Base-by-base conservation (phyloP, 2,329 filamentous ascomycete genomes). In the Venturia pyrina region DNA sequence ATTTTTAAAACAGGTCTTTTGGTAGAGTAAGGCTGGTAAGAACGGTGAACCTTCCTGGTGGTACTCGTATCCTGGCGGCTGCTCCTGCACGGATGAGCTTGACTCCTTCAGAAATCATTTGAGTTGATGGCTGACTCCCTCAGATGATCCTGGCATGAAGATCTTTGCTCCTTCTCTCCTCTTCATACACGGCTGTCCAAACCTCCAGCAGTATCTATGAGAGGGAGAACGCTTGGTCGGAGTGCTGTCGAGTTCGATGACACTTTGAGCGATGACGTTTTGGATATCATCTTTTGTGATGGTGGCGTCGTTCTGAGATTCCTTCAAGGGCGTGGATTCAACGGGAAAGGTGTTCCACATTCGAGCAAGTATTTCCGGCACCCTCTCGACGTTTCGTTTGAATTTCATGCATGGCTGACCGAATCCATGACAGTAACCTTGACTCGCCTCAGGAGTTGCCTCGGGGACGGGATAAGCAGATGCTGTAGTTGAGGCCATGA, bases 321-420 rank as follows among this genome's bases (percentile, higher is more conserved):
- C 32, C 5, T 32, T n/a, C 17, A 28, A 34, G 1, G 17, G 32
- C 32, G 5, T 19, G 37, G 53, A 24, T 37, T 34, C 28, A n/a
- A 37, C 1, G 5, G 8, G 11, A 59, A 5, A n/a, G 19, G 4
- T n/a, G 4, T 8, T 37, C 28, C 28, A 13, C 13, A 15, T 37
- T 5, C 48, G 10, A 53, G 11, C 48, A 53, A 53, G 46, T 50
- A 50, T 11, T 37, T 62, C 5, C 11, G 60, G 17, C 15, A 43
- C 10, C 21, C n/a, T 19, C 15, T 62, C 43, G n/a, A 48, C 34
- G 21, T 5, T 48, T 28, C 60, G 37, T 48, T 62, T 44, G 19
- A 43, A 7, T 48, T 44, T 62, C 21, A 17, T 32, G 60, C 60
- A 62, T 48, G 40, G 60, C 60, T 62, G 60, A 62, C 60, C 60